These are phyloP conservation scores for Blumeria graminis DNA, from an alignment of 2,329 filamentous ascomycete species.

Conservation along the genomic window DNA sequence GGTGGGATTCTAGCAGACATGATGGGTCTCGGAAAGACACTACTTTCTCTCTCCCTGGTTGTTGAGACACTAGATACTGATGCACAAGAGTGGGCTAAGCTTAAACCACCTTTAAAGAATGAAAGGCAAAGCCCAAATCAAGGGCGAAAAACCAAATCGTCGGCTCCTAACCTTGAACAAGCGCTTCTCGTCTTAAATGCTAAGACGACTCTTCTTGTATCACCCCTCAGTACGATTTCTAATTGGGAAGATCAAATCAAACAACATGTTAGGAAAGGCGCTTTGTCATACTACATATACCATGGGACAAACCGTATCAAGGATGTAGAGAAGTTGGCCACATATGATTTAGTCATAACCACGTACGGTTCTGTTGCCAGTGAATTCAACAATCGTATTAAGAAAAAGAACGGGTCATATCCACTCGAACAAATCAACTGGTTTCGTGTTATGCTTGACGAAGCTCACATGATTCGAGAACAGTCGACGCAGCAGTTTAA, in stretches of 20 bases:
- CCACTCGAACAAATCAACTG: slow-evolving; percentile 62
- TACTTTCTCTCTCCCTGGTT: slow-evolving; percentile 66
- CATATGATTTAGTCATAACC: slow-evolving; percentile 69
- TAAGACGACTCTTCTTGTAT: slow-evolving; percentile 64
- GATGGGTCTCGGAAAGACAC: slow-evolving; percentile 72
- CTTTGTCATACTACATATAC: slow-evolving; percentile 57
- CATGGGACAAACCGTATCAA: slow-evolving; percentile 59
- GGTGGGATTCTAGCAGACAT: slow-evolving; percentile 63
- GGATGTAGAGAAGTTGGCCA: slow-evolving; percentile 39
- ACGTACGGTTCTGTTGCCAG: slow-evolving; percentile 76
- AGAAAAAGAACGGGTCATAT: slow-evolving; percentile 31
- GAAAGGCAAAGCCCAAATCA: slow-evolving; percentile 14
- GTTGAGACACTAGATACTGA: slow-evolving; percentile 33
- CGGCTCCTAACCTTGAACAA: slow-evolving; percentile 14
- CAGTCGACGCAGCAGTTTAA: slow-evolving; percentile 61
- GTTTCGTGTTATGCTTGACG: slow-evolving; percentile 85
- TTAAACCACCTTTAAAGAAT: slow-evolving; percentile 19
- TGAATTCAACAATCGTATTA: slow-evolving; percentile 43
- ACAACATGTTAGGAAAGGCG: slow-evolving; percentile 42
- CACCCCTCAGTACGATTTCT: slow-evolving; percentile 68
- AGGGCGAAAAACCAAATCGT: slow-evolving; percentile 10
- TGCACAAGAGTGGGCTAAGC: slow-evolving; percentile 34
- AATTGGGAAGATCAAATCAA: slow-evolving; percentile 92
- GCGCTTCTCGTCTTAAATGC: slow-evolving; percentile 35
- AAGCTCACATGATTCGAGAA: slow-evolving; percentile 86